phyloP scores from a whole-genome alignment of 148 eudicot genomes.

The Vaccinium darrowii region DNA sequence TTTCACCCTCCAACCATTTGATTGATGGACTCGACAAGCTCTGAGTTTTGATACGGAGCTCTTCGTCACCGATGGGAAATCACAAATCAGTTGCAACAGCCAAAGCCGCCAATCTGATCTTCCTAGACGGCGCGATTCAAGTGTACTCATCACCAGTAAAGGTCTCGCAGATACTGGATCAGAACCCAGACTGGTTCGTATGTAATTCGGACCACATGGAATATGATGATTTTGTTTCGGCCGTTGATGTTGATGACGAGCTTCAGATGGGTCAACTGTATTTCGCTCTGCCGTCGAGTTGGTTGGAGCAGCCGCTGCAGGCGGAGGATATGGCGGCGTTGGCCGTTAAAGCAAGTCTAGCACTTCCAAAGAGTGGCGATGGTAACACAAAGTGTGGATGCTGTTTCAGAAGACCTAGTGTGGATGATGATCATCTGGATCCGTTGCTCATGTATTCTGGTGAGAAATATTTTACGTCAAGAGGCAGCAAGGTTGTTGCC shows the following conservation, averaged over 20 bases:
- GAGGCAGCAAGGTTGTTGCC: not conserved
- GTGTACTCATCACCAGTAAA: conserved; percentile 29
- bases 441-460: not conserved
- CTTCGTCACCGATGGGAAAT: not conserved
- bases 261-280: conserved; percentile 35
- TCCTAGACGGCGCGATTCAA: conserved; percentile 25
- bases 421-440: not conserved
- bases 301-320: conserved; percentile 27
- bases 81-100: conserved; percentile 17
- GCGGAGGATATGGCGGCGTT: conserved; percentile 45
- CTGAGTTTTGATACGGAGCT: not conserved
- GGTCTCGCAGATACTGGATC: conserved; percentile 18
- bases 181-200: conserved; percentile 15
- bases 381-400: not conserved
- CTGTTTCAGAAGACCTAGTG: not conserved
- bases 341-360: conserved; percentile 35
- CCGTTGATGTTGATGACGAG: conserved; percentile 22
- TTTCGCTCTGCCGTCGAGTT: conserved; percentile 31
- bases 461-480: not conserved
- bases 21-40: not conserved
- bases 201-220: conserved; percentile 42
- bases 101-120: conserved; percentile 38
- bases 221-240: conserved; percentile 23
- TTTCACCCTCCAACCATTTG: not conserved
- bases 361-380: not conserved